phyloP scores from a whole-genome alignment of 2,329 filamentous ascomycete species.

The Neurospora crassa region DNA sequence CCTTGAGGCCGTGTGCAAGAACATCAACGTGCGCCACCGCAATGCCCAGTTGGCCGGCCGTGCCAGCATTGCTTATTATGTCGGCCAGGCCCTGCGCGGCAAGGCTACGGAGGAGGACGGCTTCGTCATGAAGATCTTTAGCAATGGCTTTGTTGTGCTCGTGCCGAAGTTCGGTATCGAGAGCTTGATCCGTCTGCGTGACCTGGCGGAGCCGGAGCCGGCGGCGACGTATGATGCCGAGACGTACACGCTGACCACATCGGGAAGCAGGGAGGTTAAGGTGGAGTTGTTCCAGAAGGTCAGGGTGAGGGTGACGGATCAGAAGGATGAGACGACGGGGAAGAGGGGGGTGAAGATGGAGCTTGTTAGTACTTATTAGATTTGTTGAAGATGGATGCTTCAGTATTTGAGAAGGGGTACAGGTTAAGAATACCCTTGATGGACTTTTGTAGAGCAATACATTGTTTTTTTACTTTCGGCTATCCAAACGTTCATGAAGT shows the following conservation, averaged over 20 bases:
- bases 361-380: constrained; percentile 33
- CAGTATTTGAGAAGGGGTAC: neutral
- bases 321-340: constrained; percentile 90
- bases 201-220: constrained; percentile 69
- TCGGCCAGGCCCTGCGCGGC: constrained; percentile 87
- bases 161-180: constrained; percentile 95
- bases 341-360: constrained; percentile 85
- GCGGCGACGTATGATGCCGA: constrained; percentile 79
- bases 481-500: too few species aligned
- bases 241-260: constrained; percentile 63
- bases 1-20: constrained; percentile 90
- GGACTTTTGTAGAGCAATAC: neutral
- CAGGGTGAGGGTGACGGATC: constrained; percentile 77
- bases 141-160: constrained; percentile 93
- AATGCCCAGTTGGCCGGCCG: constrained; percentile 94
- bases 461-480: neutral
- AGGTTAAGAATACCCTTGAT: neutral
- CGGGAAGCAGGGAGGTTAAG: constrained; percentile 42
- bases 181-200: constrained; percentile 75
- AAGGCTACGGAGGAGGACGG: constrained; percentile 72
- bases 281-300: constrained; percentile 92
- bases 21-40: constrained; percentile 95
- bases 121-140: constrained; percentile 95
- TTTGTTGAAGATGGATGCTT: neutral
- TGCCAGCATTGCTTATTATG: constrained; percentile 94